Percentiles rank a stretch among this genome's conserved stretches.
Conservation (phyloP, 306 rosid genomes). For the Cucumis cinereus region DNA sequence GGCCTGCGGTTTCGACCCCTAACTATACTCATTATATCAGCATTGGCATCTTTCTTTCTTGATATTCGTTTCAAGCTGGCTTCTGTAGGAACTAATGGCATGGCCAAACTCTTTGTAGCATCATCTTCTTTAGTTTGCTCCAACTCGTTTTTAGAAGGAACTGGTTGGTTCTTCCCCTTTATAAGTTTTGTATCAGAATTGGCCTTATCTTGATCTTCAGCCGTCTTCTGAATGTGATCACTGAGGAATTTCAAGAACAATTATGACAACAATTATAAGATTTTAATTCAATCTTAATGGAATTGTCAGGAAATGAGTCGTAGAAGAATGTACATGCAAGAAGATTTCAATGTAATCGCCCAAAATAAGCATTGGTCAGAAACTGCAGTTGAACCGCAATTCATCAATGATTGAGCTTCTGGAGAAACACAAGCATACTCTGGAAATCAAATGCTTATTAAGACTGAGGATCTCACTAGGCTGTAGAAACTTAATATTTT, state of each 20-base stretch:
- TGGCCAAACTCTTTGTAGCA: slow-evolving; percentile 15
- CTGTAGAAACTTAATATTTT: neutral
- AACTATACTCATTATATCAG: slow-evolving; percentile 69
- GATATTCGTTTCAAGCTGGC: slow-evolving; percentile 20
- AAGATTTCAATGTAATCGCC: neutral
- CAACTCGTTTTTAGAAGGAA: slow-evolving; percentile 12
- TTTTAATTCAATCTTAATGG: neutral
- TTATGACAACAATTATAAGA: neutral
- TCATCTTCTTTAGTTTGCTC: slow-evolving; percentile 24
- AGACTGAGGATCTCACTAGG: neutral
- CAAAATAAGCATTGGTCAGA: neutral
- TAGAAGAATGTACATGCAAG: neutral
- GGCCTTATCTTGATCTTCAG: slow-evolving; percentile 32
- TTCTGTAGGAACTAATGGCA: slow-evolving; percentile 16
- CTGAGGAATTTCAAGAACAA: slow-evolving; percentile 27
- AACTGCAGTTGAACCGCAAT: neutral
- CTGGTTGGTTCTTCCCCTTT: slow-evolving; percentile 25
- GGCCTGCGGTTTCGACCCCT: slow-evolving; percentile 40
- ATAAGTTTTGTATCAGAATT: slow-evolving; percentile 36
- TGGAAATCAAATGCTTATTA: neutral
- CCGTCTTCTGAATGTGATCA: slow-evolving; percentile 26
- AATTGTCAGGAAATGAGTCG: neutral
- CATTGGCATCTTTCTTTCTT: slow-evolving; percentile 17
- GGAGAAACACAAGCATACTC: neutral
- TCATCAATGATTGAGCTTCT: neutral